Base-by-base conservation (phyloP, 345 rosid species). In the Clarkia xantiana region DNA sequence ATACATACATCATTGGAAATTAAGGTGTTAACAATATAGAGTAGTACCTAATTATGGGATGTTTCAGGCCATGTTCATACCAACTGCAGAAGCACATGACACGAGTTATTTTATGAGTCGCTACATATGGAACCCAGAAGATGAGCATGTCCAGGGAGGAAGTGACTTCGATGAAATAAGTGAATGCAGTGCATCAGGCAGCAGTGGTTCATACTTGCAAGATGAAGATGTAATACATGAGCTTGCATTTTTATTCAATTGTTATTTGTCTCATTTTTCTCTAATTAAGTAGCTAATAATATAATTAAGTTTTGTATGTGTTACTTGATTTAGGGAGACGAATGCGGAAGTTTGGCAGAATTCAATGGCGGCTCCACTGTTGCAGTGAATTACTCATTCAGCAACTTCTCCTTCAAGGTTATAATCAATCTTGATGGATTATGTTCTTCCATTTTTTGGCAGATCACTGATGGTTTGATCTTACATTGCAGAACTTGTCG, bases 391-490 rank as follows among this genome's bases (percentile, higher is more conserved):
- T 86, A 91, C 60, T 91, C 96, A 1, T 91, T 91, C 67, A 86
- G 94, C 66, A 91, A 91, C 66, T 91, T 91, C 72, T 86, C 96
- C 34, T 91, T 75, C 64, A 86, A 91, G 98, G 96, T 81, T 39
- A 66, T 77, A 51, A 45, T 43, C 20, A 11, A 7, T 17, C 50
- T 41, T 40, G 40, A 18, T 18, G 14, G 13, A 25, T 10, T 42
- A 58, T 40, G 15, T 20, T 34, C 42, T 47, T 19, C 15, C 3
- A 53, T 19, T 18, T 25, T 14, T 20, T 14, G 18, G 16, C 19
- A 49, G 19, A 44, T 43, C 57, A 14, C 10, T 10, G 2, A 8
- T 43, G 49, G 25, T 29, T 15, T 7, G 15, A 43, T 23, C 25
- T 22, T 54, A 14, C 10, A 25, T 14, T 49, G 34, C 56, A 90